Base-by-base conservation (phyloP, 2,329 filamentous ascomycete genomes). In the Iodosphaeria phyllophila region DNA sequence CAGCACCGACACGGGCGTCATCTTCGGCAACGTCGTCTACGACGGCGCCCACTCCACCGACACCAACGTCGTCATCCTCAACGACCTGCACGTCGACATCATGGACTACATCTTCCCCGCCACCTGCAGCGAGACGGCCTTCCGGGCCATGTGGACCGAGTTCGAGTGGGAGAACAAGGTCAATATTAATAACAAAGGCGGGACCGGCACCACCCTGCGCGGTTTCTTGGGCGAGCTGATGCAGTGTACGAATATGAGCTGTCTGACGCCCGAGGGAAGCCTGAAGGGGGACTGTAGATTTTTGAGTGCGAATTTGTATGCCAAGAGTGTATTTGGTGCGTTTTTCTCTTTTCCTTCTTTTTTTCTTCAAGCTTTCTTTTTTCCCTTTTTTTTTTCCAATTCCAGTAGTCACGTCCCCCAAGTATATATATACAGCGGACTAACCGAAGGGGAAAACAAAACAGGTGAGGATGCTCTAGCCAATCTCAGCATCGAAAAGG, bases 141-240 rank as follows among this genome's bases (percentile, higher is more conserved):
- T 98, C 73, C 72, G 89, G 31, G 92, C 82, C n/a, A 98, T 98
- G 89, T 98, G 89, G 89, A 98, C 89, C 18, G 89, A 98, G 47
- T 98, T 98, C 38, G 89, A 98, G 49, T 98, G 89, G 89, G 89
- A 98, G 62, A 98, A 98, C 59, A 98, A 98, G 67, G 86, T 98
- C 51, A 98, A 98, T 57, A 95, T 98, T 57, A 93, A 93, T 55
- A 91, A 80, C 35, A 95, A 93, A 62, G 82, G 80, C 37, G 92
- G 86, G 59, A 76, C 70, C 15, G 82, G 80, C 37, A 92, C 86
- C 59, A 76, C 70, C 15, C 61, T 98, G 32, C 71, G 86, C 24
- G 82, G 91, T 12, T 98, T 98, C 68, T 57, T 98, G 35, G 75
- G 80, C 38, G 76, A 92, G 47, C 60, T 98, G 31, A 95, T 95